These are phyloP conservation scores for Pseudogymnoascus pannorum DNA, from an alignment of 2,329 filamentous ascomycete genomes.

Conservation along the genomic window DNA sequence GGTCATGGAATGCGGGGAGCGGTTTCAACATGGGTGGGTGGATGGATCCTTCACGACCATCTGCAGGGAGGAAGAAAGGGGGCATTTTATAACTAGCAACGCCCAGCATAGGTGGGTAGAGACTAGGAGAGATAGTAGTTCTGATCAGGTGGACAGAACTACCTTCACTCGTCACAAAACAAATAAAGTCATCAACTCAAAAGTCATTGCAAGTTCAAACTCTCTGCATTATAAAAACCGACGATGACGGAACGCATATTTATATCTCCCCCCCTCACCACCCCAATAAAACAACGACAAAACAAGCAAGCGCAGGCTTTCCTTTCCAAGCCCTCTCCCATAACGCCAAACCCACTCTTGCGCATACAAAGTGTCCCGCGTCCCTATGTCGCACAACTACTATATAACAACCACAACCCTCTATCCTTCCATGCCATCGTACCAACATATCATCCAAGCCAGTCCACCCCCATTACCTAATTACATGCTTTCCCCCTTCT, in stretches of 20 bases:
- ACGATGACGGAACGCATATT: neutral
- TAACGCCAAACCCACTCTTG: neutral
- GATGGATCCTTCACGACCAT: neutral
- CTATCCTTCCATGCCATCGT: neutral
- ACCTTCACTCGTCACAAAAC: too few relatives aligned
- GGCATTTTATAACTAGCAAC: too few relatives aligned
- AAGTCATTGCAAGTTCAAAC: neutral
- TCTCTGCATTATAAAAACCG: neutral
- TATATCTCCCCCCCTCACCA: neutral
- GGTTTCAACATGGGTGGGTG: neutral
- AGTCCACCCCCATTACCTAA: neutral
- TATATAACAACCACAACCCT: neutral
- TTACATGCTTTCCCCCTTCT: neutral
- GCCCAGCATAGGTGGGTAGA: neutral
- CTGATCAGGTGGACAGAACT: neutral
- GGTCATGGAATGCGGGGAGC: neutral
- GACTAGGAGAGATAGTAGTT: neutral
- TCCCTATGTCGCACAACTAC: neutral
- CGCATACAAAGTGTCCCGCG: neutral
- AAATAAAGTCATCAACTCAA: neutral
- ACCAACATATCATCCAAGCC: neutral
- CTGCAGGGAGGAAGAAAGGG: neutral
- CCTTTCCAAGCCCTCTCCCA: neutral
- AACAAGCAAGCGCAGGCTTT: neutral
- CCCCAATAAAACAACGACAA: neutral